Percentiles rank a stretch among this genome's conserved stretches.
Conservation (phyloP, 2,329 filamentous ascomycete species). For the Gliomastix tumulicola region DNA sequence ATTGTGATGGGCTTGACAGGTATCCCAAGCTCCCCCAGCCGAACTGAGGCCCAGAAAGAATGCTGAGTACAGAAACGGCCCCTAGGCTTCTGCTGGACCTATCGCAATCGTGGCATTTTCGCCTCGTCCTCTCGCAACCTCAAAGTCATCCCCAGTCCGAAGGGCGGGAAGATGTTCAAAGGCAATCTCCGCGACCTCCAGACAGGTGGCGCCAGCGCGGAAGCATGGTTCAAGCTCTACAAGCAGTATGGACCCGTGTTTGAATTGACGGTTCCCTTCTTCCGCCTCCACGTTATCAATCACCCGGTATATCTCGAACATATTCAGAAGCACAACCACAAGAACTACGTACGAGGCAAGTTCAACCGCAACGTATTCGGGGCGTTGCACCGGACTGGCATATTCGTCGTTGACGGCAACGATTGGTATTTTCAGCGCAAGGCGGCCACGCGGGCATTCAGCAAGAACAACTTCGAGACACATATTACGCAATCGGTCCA, state of each 20-base stretch:
- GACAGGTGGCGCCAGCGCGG: no score
- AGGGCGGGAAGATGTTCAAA: neutral
- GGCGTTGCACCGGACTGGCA: neutral
- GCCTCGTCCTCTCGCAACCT: neutral
- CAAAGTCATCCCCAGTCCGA: neutral
- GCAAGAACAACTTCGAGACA: neutral
- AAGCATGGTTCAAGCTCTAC: no score
- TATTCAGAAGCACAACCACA: neutral
- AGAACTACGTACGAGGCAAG: neutral
- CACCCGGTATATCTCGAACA: neutral
- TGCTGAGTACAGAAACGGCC: no score
- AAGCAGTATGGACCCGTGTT: neutral
- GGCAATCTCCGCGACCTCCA: neutral
- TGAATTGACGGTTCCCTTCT: neutral
- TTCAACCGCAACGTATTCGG: neutral
- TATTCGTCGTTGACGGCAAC: neutral
- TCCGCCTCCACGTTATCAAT: conserved; percentile 1
- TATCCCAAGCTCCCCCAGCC: no score
- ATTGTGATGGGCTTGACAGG: no score
- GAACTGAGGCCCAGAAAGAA: no score
- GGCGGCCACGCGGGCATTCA: neutral
- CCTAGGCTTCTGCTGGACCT: neutral
- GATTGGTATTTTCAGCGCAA: neutral
- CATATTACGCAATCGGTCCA: neutral
- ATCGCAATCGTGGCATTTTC: neutral